Percentiles rank a stretch among this genome's conserved stretches.
These are phyloP conservation scores for Pinus tabuliformis DNA, from an alignment of 75 land plant genomes.

Conservation along the genomic window DNA sequence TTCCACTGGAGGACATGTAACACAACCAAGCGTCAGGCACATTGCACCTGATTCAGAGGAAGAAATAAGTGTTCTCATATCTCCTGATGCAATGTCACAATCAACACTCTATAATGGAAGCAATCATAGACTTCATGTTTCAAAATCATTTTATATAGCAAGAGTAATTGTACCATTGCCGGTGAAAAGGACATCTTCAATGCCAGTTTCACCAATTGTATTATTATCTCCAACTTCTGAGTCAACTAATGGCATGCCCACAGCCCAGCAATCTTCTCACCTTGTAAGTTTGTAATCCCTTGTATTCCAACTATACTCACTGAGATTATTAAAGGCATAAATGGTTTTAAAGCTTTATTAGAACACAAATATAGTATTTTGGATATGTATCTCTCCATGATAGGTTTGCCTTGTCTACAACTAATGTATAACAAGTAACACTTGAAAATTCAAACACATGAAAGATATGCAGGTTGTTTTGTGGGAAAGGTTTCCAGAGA, in stretches of 20 bases:
- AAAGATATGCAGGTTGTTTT: too few species aligned
- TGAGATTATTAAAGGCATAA: too few species aligned
- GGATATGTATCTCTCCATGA: too few species aligned
- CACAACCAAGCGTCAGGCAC: slow-evolving; percentile 26
- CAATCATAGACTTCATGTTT: slow-evolving; percentile 24
- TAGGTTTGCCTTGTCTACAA: too few species aligned
- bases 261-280: slow-evolving; percentile 4
- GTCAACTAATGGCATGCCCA: slow-evolving; percentile 15
- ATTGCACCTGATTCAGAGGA: slow-evolving; percentile 21
- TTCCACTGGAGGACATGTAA: slow-evolving; percentile 34
- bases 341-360: too few species aligned
- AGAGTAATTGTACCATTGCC: slow-evolving; percentile 35
- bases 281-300: background rate
- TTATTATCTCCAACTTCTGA: slow-evolving; percentile 18
- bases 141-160: slow-evolving; percentile 48
- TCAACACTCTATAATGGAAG: slow-evolving; percentile 12
- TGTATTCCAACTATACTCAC: too few species aligned
- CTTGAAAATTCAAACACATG: too few species aligned
- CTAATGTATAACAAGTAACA: too few species aligned
- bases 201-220: slow-evolving; percentile 55
- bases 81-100: slow-evolving; percentile 27
- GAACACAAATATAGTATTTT: too few species aligned
- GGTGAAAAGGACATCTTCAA: slow-evolving; percentile 54
- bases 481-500: too few species aligned
- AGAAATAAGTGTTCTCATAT: slow-evolving; percentile 38